Evolutionary conservation across 108 stramenopile genomes (phyloP).

Genomic region (Cylindrotheca closterium): DNA sequence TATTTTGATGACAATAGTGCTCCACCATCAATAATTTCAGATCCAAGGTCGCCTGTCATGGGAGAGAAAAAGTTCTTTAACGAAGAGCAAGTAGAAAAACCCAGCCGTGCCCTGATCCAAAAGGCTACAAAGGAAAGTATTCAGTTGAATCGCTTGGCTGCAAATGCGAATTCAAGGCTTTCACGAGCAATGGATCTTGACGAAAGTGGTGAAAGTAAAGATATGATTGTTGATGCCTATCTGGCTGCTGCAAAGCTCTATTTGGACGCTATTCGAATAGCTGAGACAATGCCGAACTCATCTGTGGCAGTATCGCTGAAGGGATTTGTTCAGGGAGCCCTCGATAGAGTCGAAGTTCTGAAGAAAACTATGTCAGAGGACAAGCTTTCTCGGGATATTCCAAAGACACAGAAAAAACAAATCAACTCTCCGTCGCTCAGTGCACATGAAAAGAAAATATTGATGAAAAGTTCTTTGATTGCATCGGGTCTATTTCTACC

Average conservation of each 20-base stretch:
- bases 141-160: constrained; percentile 8
- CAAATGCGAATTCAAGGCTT: constrained; percentile 44
- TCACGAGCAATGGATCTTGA: constrained; percentile 52
- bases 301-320: constrained; percentile 37
- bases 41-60: constrained; percentile 10
- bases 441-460: constrained; percentile 58
- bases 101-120: not conserved
- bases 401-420: not conserved
- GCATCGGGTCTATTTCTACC: constrained; percentile 69
- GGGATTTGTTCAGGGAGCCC: constrained; percentile 34
- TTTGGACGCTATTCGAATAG: constrained; percentile 41
- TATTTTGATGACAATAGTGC: constrained; percentile 30
- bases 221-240: constrained; percentile 40
- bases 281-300: constrained; percentile 4
- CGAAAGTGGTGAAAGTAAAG: constrained; percentile 29
- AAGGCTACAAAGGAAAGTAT: constrained; percentile 14
- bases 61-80: constrained; percentile 12
- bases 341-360: constrained; percentile 67
- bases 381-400: not conserved
- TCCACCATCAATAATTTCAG: not conserved
- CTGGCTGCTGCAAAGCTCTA: constrained; percentile 53
- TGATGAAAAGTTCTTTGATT: constrained; percentile 57
- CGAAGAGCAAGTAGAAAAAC: not conserved
- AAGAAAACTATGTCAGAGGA: constrained; percentile 26
- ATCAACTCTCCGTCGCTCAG: constrained; percentile 18